A percentile compares a stretch with the other conserved stretches of the same genome.
These are phyloP conservation scores for Camelina neglecta DNA, from an alignment of 345 rosid species.

Conservation along the genomic window DNA sequence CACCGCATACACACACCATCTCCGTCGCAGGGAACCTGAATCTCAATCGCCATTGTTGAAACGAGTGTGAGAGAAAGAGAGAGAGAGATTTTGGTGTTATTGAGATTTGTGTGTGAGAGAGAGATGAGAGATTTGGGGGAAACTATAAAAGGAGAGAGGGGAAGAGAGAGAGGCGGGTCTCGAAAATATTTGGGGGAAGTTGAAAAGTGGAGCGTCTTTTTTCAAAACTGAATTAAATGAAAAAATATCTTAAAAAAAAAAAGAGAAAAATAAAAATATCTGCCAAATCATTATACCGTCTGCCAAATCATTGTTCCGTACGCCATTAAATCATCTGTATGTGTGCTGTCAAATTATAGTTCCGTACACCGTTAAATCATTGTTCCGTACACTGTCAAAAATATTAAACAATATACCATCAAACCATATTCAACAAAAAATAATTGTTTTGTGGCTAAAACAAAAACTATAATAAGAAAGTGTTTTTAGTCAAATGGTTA, in stretches of 20 bases:
- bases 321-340: too few species aligned
- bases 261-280: too few species aligned
- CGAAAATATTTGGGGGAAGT: conserved; percentile 4
- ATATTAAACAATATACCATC: too few species aligned
- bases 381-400: too few species aligned
- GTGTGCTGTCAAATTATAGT: too few species aligned
- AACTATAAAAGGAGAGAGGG: background rate
- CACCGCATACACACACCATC: conserved; percentile 74
- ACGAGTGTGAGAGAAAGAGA: background rate
- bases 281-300: too few species aligned
- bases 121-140: background rate
- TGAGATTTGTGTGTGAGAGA: background rate
- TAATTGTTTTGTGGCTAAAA: too few species aligned
- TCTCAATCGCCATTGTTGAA: conserved; percentile 47
- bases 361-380: too few species aligned
- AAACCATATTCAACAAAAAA: too few species aligned
- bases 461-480: too few species aligned
- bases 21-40: conserved; percentile 69
- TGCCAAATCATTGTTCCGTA: too few species aligned
- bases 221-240: background rate
- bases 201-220: background rate
- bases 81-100: background rate
- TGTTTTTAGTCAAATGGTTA: too few species aligned
- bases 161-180: background rate
- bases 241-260: background rate